These are phyloP conservation scores for Chaetomiaceae sp. DNA, from an alignment of 2,329 filamentous ascomycete genomes.

Conservation along the genomic window DNA sequence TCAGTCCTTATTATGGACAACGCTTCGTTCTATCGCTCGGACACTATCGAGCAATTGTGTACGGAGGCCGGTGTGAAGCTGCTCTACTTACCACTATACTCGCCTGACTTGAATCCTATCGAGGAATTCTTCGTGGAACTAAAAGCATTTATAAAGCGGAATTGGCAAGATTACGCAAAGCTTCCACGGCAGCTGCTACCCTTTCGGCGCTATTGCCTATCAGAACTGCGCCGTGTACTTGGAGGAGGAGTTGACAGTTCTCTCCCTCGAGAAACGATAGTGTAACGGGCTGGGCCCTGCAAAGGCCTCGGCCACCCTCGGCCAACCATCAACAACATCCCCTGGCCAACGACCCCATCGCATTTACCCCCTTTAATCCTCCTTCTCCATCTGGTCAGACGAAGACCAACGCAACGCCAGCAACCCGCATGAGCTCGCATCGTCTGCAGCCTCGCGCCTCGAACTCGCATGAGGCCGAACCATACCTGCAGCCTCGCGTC, in stretches of 20 bases:
- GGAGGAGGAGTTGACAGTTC: constrained; percentile 28
- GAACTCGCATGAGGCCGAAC: too few relatives aligned
- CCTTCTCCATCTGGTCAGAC: too few relatives aligned
- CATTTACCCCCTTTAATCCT: too few relatives aligned
- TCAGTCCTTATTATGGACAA: constrained; percentile 5
- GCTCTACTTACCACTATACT: neutral
- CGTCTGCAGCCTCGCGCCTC: too few relatives aligned
- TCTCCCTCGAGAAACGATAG: constrained; percentile 25
- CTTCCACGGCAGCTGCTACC: constrained; percentile 22
- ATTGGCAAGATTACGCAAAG: too few relatives aligned
- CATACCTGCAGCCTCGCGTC: too few relatives aligned
- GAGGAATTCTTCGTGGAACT: constrained; percentile 2
- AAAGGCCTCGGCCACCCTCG: too few relatives aligned
- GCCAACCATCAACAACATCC: too few relatives aligned
- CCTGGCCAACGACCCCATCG: too few relatives aligned
- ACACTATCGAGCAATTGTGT: neutral
- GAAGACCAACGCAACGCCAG: too few relatives aligned
- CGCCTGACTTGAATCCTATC: constrained; percentile 1
- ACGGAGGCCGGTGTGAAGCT: neutral
- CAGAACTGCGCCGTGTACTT: constrained; percentile 29
- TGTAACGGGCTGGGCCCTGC: too few relatives aligned
- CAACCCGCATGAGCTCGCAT: too few relatives aligned
- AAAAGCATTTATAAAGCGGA: constrained; percentile 1
- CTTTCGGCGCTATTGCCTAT: constrained; percentile 30
- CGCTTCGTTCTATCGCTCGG: neutral